Evolutionary conservation across 2,329 filamentous ascomycete species (phyloP).

Genomic region (Trichoderma citrinoviride): DNA sequence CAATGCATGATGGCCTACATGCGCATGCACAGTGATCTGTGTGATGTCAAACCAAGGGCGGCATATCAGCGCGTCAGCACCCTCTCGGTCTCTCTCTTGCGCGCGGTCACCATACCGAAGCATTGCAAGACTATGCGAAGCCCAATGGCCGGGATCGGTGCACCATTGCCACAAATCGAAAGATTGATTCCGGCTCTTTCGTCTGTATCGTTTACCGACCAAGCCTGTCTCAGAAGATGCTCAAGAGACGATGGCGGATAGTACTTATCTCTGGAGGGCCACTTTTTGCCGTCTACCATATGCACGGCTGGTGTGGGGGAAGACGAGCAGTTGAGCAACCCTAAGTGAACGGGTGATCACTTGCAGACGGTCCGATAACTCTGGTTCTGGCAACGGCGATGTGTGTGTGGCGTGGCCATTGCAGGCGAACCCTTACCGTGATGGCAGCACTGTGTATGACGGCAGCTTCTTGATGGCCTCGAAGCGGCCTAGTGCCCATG

Average conservation of each 20-base stretch:
- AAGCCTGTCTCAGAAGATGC: background rate
- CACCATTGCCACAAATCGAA: background rate
- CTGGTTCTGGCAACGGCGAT: too few species aligned
- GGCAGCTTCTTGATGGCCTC: constrained; percentile 5
- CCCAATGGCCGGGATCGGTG: background rate
- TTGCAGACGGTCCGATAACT: constrained; percentile 22
- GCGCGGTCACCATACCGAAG: background rate
- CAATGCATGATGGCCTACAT: constrained; percentile 19
- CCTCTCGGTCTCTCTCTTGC: background rate
- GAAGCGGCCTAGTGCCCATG: background rate
- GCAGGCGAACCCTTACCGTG: constrained; percentile 3
- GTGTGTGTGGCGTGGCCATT: background rate
- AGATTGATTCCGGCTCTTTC: background rate
- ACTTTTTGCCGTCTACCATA: background rate
- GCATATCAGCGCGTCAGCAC: background rate
- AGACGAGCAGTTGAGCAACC: background rate
- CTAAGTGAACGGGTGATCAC: constrained; percentile 2
- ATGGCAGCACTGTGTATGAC: constrained; percentile 9
- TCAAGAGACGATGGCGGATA: background rate
- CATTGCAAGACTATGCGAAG: background rate
- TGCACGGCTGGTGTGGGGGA: background rate
- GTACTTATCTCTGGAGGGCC: background rate
- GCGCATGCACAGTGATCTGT: constrained; percentile 18
- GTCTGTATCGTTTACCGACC: background rate
- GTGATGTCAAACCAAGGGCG: constrained; percentile 1